phyloP scores from a whole-genome alignment of 805 yeast genomes.

The Myxozyma mucilagina region DNA sequence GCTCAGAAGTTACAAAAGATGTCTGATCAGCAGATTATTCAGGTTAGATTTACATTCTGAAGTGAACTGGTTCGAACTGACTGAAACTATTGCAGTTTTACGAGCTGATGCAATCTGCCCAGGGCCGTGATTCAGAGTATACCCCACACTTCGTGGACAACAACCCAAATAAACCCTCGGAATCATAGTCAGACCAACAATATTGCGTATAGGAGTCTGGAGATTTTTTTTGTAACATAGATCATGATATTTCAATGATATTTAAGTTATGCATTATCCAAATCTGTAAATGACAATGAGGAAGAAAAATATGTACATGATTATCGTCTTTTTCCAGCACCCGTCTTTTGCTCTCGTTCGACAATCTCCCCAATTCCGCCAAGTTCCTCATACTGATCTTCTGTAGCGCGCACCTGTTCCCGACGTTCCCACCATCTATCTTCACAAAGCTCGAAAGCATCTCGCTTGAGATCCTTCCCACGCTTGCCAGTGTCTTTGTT shows the following conservation, averaged over 20 bases:
- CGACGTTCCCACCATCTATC: slow-evolving; percentile 99
- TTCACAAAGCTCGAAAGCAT: slow-evolving; percentile 87
- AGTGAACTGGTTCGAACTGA: not conserved
- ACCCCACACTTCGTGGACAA: slow-evolving; percentile 15
- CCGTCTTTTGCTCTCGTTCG: slow-evolving; percentile 55
- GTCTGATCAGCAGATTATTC: slow-evolving; percentile 88
- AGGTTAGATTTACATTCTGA: slow-evolving; percentile 41
- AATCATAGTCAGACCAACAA: not conserved
- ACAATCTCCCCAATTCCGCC: slow-evolving; percentile 89
- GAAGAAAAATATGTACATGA: not conserved
- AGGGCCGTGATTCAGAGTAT: slow-evolving; percentile 41
- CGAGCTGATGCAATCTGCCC: slow-evolving; percentile 49
- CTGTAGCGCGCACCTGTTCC: slow-evolving; percentile 83
- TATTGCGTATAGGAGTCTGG: not conserved
- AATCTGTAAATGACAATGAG: too few relatives aligned
- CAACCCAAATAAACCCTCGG: not conserved
- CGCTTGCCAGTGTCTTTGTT: slow-evolving; percentile 67
- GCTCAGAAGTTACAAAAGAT: slow-evolving; percentile 69
- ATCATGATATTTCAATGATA: not conserved
- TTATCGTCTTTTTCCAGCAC: slow-evolving; percentile 20
- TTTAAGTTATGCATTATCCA: too few relatives aligned
- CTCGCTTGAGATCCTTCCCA: slow-evolving; percentile 85
- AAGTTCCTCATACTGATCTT: slow-evolving; percentile 83
- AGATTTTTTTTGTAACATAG: not conserved
- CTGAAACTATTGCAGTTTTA: slow-evolving; percentile 37